Conservation (phyloP, 106 monocot species). For the Dioscorea alata region DNA sequence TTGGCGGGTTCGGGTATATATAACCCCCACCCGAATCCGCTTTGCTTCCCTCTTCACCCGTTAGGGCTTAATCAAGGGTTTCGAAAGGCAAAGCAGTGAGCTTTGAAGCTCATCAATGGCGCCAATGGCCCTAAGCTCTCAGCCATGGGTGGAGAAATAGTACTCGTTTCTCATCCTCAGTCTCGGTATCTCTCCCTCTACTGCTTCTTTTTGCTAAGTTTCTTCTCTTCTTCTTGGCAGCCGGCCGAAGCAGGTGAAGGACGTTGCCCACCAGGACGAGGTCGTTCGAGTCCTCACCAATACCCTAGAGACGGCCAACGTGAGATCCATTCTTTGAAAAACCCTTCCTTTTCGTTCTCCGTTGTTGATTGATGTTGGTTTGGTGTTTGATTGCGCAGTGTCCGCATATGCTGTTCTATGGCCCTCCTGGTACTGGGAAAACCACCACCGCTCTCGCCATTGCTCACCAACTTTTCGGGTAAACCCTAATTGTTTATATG, state of each 20-base stretch:
- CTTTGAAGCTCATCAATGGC: conserved; percentile 29
- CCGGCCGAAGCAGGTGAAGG: conserved; percentile 96
- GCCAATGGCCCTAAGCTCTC: conserved; percentile 54
- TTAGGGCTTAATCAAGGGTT: background rate
- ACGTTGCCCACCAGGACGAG: conserved; percentile 97
- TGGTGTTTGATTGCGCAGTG: conserved; percentile 30
- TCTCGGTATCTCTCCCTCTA: background rate
- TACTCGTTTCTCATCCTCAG: conserved; percentile 4
- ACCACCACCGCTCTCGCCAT: conserved; percentile 97
- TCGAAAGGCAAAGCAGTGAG: background rate
- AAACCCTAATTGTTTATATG: background rate
- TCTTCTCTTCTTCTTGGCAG: conserved; percentile 23
- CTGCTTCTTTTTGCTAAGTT: background rate
- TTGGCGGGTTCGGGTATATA: background rate
- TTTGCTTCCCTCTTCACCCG: background rate
- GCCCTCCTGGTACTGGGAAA: conserved; percentile 95
- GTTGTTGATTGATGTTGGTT: background rate
- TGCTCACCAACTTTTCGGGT: conserved; percentile 91
- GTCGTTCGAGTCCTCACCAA: conserved; percentile 95
- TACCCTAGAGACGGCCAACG: conserved; percentile 88
- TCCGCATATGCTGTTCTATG: conserved; percentile 99
- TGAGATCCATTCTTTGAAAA: conserved; percentile 13
- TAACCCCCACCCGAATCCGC: background rate
- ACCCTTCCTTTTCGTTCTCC: background rate
- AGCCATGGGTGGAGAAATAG: conserved; percentile 99